Conservation (phyloP, 176 grass and related monocot species). For the Carex pumila region DNA sequence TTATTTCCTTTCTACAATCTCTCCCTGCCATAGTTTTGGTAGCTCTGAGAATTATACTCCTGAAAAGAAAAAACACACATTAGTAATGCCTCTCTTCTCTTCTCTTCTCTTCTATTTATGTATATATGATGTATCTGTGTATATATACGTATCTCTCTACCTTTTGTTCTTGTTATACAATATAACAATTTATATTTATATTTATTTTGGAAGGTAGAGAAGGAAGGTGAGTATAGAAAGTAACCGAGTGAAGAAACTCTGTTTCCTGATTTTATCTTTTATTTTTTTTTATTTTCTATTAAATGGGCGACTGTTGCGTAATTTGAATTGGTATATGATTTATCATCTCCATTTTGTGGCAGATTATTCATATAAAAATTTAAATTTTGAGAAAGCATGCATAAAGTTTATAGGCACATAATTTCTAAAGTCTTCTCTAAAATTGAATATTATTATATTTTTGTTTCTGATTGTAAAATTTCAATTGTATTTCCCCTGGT, state of each 20-base stretch:
- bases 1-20: no score
- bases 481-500: background rate
- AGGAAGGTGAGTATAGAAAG: background rate
- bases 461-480: background rate
- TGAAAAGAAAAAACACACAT: no score
- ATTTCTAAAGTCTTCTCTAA: no score
- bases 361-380: background rate
- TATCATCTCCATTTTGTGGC: background rate
- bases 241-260: background rate
- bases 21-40: no score
- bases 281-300: background rate
- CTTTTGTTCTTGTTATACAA: background rate
- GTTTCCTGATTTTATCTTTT: background rate
- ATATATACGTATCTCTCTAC: background rate
- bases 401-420: background rate
- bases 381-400: background rate
- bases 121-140: no score
- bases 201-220: background rate
- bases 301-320: background rate
- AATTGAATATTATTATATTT: background rate
- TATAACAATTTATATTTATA: background rate
- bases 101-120: background rate
- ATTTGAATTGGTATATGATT: conserved; percentile 2
- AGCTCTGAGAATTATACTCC: no score
- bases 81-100: background rate